A percentile compares a stretch with the other conserved stretches of the same genome.
Conservation (phyloP, 345 rosid species). For the Dipteronia dyeriana region DNA sequence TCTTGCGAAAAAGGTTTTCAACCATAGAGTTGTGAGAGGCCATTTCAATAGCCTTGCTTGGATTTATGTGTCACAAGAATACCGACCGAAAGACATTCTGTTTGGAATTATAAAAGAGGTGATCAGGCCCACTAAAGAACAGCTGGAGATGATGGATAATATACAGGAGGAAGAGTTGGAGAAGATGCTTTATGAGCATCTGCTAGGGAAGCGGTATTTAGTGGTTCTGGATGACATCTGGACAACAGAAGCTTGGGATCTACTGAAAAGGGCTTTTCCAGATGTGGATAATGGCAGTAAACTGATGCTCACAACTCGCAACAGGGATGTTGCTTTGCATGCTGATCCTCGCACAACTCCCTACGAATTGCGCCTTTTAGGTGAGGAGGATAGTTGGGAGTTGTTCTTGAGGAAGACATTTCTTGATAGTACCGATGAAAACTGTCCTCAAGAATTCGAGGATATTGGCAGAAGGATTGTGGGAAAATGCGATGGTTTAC, state of each 20-base stretch:
- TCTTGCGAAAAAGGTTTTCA: slow-evolving; percentile 28
- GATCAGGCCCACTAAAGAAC: neutral
- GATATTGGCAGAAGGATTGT: slow-evolving; percentile 28
- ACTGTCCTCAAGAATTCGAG: slow-evolving; percentile 22
- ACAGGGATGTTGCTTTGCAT: slow-evolving; percentile 20
- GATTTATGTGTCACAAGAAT: slow-evolving; percentile 32
- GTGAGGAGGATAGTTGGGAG: slow-evolving; percentile 25
- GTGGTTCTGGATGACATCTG: slow-evolving; percentile 37
- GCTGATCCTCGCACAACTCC: slow-evolving; percentile 23
- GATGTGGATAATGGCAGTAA: slow-evolving; percentile 25
- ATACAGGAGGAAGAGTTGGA: slow-evolving; percentile 22
- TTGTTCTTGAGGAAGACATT: slow-evolving; percentile 30
- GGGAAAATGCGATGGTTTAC: slow-evolving; percentile 29
- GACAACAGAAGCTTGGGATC: slow-evolving; percentile 26
- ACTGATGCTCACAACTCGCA: slow-evolving; percentile 33
- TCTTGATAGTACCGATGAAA: neutral
- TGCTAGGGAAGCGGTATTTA: slow-evolving; percentile 17
- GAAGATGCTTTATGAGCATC: slow-evolving; percentile 15
- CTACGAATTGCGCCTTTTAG: slow-evolving; percentile 17
- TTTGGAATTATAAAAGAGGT: slow-evolving; percentile 25
- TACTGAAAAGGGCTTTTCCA: slow-evolving; percentile 28
- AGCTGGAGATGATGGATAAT: neutral
- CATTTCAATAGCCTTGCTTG: slow-evolving; percentile 28
- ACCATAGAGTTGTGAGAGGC: slow-evolving; percentile 14
- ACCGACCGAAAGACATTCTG: slow-evolving; percentile 14